Evolutionary conservation across 208 protist species (phyloP), one percentile per base, ranked within the genome.

Genomic region (Leishmania major): DNA sequence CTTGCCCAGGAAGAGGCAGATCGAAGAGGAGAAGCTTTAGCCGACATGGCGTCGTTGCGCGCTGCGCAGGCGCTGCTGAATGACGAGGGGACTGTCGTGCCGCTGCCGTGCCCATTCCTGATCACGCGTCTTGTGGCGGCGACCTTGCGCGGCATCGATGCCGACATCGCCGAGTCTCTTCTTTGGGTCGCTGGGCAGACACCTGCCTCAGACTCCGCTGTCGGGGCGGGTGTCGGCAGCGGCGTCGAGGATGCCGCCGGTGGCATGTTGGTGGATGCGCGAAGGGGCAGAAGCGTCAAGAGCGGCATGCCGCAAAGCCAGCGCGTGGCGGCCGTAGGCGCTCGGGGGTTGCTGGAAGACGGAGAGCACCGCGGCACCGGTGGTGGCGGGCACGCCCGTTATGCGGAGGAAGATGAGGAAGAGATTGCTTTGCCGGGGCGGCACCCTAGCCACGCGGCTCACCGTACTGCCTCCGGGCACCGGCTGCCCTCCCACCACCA

Each of bases 111-210:
- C 35, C 80, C 83, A 19, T 91, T 89, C 76, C 51, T 97, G 55
- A 66, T 96, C 45, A 97, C 91, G 25, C 90, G 88, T 35, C 89
- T 95, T 31, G 87, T 96, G 69, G 90, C 91, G 35, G 87, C 87
- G 10, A 82, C 79, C 49, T 49, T 91, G 79, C 88, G 83, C 15
- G 80, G 83, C 79, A 84, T 87, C 31, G 80, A 87, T 43, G 53
- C 77, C 19, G 79, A 84, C 62, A 77, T 78, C 3, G 80, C 86
- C 15, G 80, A 84, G 49, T 83, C 82, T 49, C 83, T 88, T 60
- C 79, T 91, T 40, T 60, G 82, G 66, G 80, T 87, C 22, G 80
- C 86, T 17, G 81, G 80, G 25, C 31, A 60, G 45, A 57, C 59
- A 31, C 49, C 51, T 5, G 60, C 67, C 15, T 17, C 25, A 45